phyloP scores from a whole-genome alignment of 495 filamentous ascomycete species.

The Venustampulla echinocandica region DNA sequence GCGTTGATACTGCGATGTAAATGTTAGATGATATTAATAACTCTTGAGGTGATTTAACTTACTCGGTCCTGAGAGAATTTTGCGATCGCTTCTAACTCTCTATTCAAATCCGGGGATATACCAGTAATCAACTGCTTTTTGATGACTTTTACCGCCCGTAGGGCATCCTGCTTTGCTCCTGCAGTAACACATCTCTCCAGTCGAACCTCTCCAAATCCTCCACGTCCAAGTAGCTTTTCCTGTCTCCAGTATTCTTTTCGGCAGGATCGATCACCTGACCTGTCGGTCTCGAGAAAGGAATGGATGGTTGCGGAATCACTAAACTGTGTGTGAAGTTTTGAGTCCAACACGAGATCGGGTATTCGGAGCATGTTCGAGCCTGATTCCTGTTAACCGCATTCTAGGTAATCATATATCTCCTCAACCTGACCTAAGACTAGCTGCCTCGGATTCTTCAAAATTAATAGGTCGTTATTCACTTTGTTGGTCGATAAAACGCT shows the following conservation, averaged over 20 bases:
- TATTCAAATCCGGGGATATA: slow-evolving; percentile 21
- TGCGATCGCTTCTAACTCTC: slow-evolving; percentile 34
- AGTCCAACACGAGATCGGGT: too few relatives aligned
- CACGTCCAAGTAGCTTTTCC: background rate
- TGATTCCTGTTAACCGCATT: too few relatives aligned
- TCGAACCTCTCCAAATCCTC: slow-evolving; percentile 27
- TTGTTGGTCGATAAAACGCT: too few relatives aligned
- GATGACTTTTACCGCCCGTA: slow-evolving; percentile 28
- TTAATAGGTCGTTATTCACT: too few relatives aligned
- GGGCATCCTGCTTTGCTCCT: slow-evolving; percentile 14
- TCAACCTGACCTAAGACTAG: too few relatives aligned
- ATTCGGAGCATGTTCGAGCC: too few relatives aligned
- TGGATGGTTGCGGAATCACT: too few relatives aligned
- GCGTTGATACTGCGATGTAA: slow-evolving; percentile 1
- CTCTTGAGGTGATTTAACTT: background rate
- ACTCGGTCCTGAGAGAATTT: slow-evolving; percentile 33
- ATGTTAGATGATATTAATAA: background rate
- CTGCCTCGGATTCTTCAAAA: too few relatives aligned
- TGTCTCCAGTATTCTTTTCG: slow-evolving; percentile 7
- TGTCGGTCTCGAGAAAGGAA: too few relatives aligned
- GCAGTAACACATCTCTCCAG: slow-evolving; percentile 25
- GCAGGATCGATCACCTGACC: too few relatives aligned
- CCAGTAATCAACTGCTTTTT: slow-evolving; percentile 1
- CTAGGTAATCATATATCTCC: too few relatives aligned
- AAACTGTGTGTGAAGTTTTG: too few relatives aligned